Conservation (phyloP, 225 moss, liverwort and hornwort genomes). For the Bryoerythrophyllum caledonicum region DNA sequence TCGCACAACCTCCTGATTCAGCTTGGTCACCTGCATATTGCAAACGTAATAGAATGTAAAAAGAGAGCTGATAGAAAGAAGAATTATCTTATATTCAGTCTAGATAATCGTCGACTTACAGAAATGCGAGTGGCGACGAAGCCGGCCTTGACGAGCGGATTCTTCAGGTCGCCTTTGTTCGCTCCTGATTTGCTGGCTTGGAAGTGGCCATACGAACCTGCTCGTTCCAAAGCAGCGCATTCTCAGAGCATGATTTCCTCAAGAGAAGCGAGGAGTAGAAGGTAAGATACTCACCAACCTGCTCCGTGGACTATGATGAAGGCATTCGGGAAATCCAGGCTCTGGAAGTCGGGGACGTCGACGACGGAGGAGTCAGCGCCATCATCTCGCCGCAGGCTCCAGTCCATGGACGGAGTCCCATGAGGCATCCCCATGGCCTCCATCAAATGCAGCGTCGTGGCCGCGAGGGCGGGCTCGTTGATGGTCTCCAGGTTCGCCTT, state of each 20-base stretch:
- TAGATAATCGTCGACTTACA: too few relatives aligned
- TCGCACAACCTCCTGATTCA: constrained; percentile 85
- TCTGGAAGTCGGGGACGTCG: constrained; percentile 37
- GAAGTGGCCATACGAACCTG: constrained; percentile 95
- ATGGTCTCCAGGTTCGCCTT: constrained; percentile 78
- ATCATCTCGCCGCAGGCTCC: constrained; percentile 58
- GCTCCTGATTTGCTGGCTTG: constrained; percentile 95
- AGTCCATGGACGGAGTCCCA: constrained; percentile 65
- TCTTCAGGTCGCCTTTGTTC: constrained; percentile 65
- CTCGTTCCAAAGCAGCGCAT: constrained; percentile 14
- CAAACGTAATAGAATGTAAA: background rate
- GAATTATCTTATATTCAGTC: too few relatives aligned
- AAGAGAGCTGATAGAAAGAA: background rate
- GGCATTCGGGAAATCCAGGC: constrained; percentile 41
- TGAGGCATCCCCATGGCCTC: constrained; percentile 64
- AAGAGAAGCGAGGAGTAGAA: constrained; percentile 6
- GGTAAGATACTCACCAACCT: constrained; percentile 63
- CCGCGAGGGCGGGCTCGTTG: constrained; percentile 55
- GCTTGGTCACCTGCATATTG: constrained; percentile 68
- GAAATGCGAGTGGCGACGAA: constrained; percentile 97
- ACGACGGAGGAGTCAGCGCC: constrained; percentile 11
- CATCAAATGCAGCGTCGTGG: constrained; percentile 73
- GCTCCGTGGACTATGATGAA: constrained; percentile 94
- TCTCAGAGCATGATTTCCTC: background rate
- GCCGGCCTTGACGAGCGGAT: constrained; percentile 78